phyloP scores from a whole-genome alignment of 805 yeast genomes.

The Spathaspora passalidarum region DNA sequence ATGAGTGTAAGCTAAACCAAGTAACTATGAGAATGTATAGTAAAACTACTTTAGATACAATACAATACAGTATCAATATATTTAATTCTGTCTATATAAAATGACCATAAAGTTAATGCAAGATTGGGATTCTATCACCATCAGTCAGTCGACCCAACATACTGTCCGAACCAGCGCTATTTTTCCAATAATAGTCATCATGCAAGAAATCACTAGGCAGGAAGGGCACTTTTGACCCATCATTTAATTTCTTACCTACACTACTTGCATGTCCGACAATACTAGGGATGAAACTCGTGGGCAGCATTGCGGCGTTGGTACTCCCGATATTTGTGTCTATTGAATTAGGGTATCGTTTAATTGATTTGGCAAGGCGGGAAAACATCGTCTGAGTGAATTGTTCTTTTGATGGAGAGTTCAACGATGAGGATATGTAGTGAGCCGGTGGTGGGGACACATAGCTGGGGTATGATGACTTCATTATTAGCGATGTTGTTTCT shows the following conservation, averaged over 20 bases:
- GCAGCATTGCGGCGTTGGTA: conserved; percentile 9
- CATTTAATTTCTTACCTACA: conserved; percentile 31
- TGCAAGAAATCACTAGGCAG: conserved; percentile 40
- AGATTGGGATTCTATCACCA: background rate
- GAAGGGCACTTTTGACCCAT: conserved; percentile 36
- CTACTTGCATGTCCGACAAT: conserved; percentile 38
- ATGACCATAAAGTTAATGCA: too few species aligned
- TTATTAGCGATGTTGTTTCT: background rate
- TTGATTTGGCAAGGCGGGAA: background rate
- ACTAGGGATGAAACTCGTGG: conserved; percentile 39
- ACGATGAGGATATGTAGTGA: conserved; percentile 12
- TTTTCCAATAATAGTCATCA: conserved; percentile 19
- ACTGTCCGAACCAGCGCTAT: too few species aligned
- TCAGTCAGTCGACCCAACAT: too few species aligned
- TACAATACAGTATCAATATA: too few species aligned
- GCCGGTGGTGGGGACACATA: conserved; percentile 13
- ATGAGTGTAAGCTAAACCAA: too few species aligned
- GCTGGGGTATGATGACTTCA: background rate
- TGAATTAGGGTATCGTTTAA: conserved; percentile 3
- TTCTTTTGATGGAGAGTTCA: background rate
- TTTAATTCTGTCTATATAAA: too few species aligned
- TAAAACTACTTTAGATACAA: too few species aligned
- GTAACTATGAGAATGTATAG: too few species aligned
- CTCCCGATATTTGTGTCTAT: background rate
- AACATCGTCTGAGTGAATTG: background rate